Base-by-base conservation (phyloP, 1,284 basidiomycete species). In the Singerocomus inundabilis region DNA sequence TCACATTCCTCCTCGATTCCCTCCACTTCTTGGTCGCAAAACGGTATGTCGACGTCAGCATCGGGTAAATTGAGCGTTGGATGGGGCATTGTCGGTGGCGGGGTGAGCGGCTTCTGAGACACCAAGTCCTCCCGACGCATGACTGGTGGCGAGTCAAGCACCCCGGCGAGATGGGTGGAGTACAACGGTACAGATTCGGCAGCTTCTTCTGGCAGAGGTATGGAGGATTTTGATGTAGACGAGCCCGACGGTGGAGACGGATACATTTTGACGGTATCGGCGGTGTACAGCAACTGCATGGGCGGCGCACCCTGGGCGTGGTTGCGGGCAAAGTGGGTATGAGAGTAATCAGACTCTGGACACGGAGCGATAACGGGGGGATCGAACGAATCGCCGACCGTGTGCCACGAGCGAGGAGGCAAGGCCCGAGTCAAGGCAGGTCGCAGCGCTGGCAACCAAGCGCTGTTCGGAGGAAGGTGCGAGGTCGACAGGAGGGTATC, bases 81-180 rank as follows among this genome's bases (percentile, higher is more conserved):
- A 28, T 67, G 68, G 16, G 71, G 71, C 40, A 72, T 58, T 21
- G 74, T 77, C 38, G 73, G 67, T 26, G 76, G 76, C 41, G 74
- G 74, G 40, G 74, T 76, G 35, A 69, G 66, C 3, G 67, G 75
- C 41, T 58, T 59, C 34, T 66, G 60, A 30, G 51, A 60, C 26
- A 52, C 49, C 43, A 66, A 48, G 38, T 66, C 63, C 54, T 60
- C 57, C 37, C 62, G 65, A 18, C 64, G 61, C 58, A 68, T 66
- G 56, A 65, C 53, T 3, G 59, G 51, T 6, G 72, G 65, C 4
- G 71, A 70, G 55, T 70, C 68, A 42, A 72, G 61, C 16, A 72
- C 49, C 13, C 61, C 67, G 0, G 44, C 51, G 7, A 68, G 49
- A 44, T 57, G 58, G 7, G 57, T 56, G 28, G 54, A 55, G 46